These are phyloP conservation scores for Leishmania martiniquensis DNA, from an alignment of 208 protist species.

Conservation along the genomic window DNA sequence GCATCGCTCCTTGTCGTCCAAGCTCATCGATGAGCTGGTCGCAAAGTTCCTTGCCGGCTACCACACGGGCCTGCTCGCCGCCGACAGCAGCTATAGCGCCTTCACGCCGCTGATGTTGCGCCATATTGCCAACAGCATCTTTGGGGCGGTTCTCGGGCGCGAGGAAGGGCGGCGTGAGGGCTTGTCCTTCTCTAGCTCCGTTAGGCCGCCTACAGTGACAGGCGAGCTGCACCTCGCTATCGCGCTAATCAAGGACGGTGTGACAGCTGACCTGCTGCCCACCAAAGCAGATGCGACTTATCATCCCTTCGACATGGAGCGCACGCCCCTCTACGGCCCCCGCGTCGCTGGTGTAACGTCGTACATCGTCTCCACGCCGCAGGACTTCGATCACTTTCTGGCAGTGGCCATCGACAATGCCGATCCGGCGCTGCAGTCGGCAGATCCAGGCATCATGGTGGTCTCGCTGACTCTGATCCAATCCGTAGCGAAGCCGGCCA, in stretches of 20 bases:
- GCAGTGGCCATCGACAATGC: constrained; percentile 70
- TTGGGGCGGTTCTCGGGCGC: constrained; percentile 37
- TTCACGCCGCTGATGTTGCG: constrained; percentile 74
- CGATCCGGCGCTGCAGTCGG: constrained; percentile 63
- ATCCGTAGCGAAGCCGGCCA: constrained; percentile 36
- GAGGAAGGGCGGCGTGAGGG: constrained; percentile 2
- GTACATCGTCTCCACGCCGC: constrained; percentile 49
- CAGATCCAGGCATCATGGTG: constrained; percentile 81
- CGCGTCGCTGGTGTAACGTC: constrained; percentile 49
- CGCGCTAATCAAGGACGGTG: constrained; percentile 73
- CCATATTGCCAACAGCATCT: constrained; percentile 58
- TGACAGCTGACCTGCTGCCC: constrained; percentile 69
- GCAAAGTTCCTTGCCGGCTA: constrained; percentile 59
- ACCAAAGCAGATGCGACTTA: constrained; percentile 51
- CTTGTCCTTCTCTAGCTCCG: constrained; percentile 12
- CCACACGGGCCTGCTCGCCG: constrained; percentile 62
- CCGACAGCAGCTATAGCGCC: constrained; percentile 75
- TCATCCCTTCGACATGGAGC: constrained; percentile 69
- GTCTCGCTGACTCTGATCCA: constrained; percentile 64
- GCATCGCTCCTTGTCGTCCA: constrained; percentile 46
- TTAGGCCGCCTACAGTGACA: constrained; percentile 22
- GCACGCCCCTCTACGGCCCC: constrained; percentile 55
- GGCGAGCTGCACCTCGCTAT: constrained; percentile 79
- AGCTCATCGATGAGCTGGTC: constrained; percentile 63
- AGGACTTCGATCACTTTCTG: constrained; percentile 74